These are phyloP conservation scores for Dictyostelium capitatum DNA, from an alignment of 78 protist species.

Conservation along the genomic window DNA sequence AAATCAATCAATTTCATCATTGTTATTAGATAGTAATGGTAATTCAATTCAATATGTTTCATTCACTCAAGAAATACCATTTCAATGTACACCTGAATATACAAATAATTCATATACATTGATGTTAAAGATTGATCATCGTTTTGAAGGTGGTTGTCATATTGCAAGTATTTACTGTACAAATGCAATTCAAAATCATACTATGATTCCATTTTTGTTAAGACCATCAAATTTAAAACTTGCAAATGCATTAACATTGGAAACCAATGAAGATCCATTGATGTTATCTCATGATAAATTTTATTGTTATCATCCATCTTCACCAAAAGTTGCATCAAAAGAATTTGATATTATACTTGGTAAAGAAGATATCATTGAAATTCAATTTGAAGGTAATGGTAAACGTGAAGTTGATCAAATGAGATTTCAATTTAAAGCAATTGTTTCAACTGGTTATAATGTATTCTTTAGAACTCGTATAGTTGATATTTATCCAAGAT, in stretches of 20 bases:
- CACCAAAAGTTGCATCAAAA: conserved; percentile 41
- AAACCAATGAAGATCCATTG: conserved; percentile 40
- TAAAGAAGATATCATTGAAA: conserved; percentile 79
- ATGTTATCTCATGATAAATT: conserved; percentile 48
- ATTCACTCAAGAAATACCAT: conserved; percentile 67
- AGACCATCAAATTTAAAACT: background rate
- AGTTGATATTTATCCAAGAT: conserved; percentile 68
- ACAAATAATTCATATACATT: conserved; percentile 16
- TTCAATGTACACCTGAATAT: conserved; percentile 22
- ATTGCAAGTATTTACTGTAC: conserved; percentile 53
- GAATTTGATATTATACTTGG: conserved; percentile 74
- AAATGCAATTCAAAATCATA: conserved; percentile 59
- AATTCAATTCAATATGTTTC: background rate
- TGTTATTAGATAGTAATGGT: no score
- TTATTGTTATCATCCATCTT: conserved; percentile 47
- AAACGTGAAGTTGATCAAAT: conserved; percentile 28
- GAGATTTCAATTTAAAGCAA: conserved; percentile 55
- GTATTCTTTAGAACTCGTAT: conserved; percentile 51
- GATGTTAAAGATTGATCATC: conserved; percentile 58
- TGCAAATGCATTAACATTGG: background rate
- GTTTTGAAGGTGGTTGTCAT: conserved; percentile 79
- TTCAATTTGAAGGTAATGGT: conserved; percentile 21
- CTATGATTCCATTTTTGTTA: conserved; percentile 65
- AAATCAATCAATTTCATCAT: no score
- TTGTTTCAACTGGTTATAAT: conserved; percentile 44